Evolutionary conservation across 345 rosid species (phyloP), one percentile per base, ranked within the genome.

Genomic region (Lumnitzera racemosa): DNA sequence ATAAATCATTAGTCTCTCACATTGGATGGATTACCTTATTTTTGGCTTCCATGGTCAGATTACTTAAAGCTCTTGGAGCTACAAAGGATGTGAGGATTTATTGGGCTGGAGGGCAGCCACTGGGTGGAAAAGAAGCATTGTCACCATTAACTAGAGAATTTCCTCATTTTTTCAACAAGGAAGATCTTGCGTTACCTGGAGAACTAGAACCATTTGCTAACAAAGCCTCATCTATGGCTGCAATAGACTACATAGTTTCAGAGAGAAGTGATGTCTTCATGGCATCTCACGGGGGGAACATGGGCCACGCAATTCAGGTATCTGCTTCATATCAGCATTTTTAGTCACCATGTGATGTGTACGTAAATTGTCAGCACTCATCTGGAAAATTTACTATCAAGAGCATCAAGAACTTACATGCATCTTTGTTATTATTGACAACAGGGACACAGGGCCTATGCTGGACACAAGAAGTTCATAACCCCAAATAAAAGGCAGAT

Each of bases 251-350:
- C 47, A 70, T 95, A 65, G 95, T 95, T 46, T 86, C 95, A 0
- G 87, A 79, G 64, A 78, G 74, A 57, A 90, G 99, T 55, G 92
- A 94, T 57, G 95, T 90, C 67, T 94, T 94, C 76, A 86, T 94
- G 97, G 86, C 99, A 58, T 94, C 99, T 66, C 97, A 90, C 36
- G 99, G 99, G 50, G 99, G 99, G 67, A 94, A 94, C 62, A 94
- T 94, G 97, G 97, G 96, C 23, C 99, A 84, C 5, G 87, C 95
- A 1, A 74, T 90, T 68, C 99, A 90, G 96, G 95, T 86, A 71
- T 53, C 14, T 17, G 25, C 52, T 49, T 49, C 61, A 24, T 50
- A 5, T 13, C 15, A 58, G 24, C 51, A 24, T 29, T 58, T 15
- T 13, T n/a, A 4, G n/a, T 43, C 20, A 25, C 41, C 27, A 23